Conservation (phyloP, 2,329 filamentous ascomycete genomes). For the Zelopaecilomyces penicillatus region DNA sequence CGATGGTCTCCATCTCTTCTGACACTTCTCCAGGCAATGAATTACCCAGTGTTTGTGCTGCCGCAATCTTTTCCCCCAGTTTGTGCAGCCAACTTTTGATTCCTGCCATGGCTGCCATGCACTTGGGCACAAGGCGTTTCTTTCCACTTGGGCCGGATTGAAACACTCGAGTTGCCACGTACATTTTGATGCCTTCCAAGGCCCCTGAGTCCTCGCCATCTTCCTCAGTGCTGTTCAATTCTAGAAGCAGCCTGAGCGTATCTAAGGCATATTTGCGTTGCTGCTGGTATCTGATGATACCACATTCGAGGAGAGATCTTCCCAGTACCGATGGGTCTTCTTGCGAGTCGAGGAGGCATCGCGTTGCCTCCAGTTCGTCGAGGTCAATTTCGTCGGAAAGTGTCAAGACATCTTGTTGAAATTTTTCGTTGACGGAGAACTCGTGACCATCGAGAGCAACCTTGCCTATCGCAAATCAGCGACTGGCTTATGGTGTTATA, state of each 20-base stretch:
- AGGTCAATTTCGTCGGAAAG: constrained; percentile 83
- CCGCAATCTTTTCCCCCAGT: constrained; percentile 67
- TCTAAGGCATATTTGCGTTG: constrained; percentile 76
- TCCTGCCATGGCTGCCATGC: constrained; percentile 65
- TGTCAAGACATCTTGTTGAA: constrained; percentile 72
- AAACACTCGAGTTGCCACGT: constrained; percentile 26
- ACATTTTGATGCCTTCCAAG: constrained; percentile 25
- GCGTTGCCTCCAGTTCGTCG: constrained; percentile 78
- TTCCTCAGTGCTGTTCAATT: constrained; percentile 48
- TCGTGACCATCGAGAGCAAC: constrained; percentile 63
- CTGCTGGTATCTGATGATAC: constrained; percentile 81
- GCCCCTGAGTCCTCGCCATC: constrained; percentile 38
- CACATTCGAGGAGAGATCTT: constrained; percentile 65
- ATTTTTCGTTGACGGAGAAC: constrained; percentile 77
- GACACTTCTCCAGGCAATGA: constrained; percentile 39
- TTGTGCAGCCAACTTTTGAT: constrained; percentile 70
- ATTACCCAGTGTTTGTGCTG: constrained; percentile 66
- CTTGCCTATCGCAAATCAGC: constrained; percentile 49
- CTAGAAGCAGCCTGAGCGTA: constrained; percentile 70
- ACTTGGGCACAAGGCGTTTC: constrained; percentile 62
- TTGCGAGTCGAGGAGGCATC: constrained; percentile 65
- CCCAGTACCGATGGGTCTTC: constrained; percentile 61
- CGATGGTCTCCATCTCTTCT: constrained; percentile 67
- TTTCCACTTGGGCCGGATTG: constrained; percentile 30
- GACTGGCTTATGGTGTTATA: background rate